Evolutionary conservation across 768 basidiomycete species (phyloP), one percentile per base, ranked within the genome.

Genomic region (Kwoniella sp.): DNA sequence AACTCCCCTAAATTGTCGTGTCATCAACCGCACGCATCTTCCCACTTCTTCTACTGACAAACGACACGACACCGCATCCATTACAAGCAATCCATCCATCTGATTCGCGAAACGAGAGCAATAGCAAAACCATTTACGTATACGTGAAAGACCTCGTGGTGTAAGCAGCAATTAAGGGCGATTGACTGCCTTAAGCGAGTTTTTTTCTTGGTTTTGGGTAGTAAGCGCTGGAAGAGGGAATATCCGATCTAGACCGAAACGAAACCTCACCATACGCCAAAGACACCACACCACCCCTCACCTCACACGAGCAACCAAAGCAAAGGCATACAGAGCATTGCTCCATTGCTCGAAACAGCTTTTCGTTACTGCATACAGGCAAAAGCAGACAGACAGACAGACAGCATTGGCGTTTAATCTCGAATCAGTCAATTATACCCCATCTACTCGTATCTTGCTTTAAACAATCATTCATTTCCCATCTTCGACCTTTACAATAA

Each of bases 391-490:
- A 19, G 40, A 9, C 40, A 9, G 17, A 15, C 40, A 10, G 3
- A 44, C 40, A 44, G 40, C 17, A 44, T 44, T 44, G 40, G 40
- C 40, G 40, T 44, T 44, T 44, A 44, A 19, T 44, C 40, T 44
- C 40, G 40, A 44, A 44, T 3, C 17, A 6, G 40, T 10, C 40
- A 19, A 44, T 19, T 19, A 15, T 15, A 19, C 17, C 17, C 17
- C 17, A 9, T 10, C 17, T 19, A 3, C 17, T 10, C 40, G 7
- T 44, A 33, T 33, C 33, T 13, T 33, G 33, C 13, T 9, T 19
- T 15, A 44, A 10, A 10, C 17, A 9, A 44, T 44, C 40, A 19
- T 44, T 15, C 17, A 19, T 10, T 10, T 19, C 8, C 10, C 40
- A 44, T 6, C 40, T 44, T 10, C 40, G 10, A 3, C 40, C 40